A percentile compares a stretch with the other conserved stretches of the same genome.
phyloP scores from a whole-genome alignment of 2,329 filamentous ascomycete species.

The Penicillium olsonii region DNA sequence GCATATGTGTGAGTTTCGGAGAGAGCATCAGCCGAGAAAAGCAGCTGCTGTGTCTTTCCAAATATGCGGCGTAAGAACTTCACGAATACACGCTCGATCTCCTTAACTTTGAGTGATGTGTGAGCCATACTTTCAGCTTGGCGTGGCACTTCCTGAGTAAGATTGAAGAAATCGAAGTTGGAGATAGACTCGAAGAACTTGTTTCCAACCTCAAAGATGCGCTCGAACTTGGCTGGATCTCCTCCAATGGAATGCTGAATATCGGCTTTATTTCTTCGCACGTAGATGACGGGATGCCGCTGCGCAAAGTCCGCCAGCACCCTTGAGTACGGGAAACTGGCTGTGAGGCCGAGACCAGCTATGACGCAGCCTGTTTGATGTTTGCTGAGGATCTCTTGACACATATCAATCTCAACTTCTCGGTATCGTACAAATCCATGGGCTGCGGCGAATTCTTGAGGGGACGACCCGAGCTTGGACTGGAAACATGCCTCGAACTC shows the following conservation, averaged over 20 bases:
- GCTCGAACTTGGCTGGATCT: conserved; percentile 20
- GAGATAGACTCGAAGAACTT: conserved; percentile 38
- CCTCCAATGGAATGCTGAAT: conserved; percentile 23
- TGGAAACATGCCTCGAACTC: conserved; percentile 65
- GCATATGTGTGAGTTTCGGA: conserved; percentile 21
- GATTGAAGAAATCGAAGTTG: conserved; percentile 26
- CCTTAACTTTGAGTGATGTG: conserved; percentile 20
- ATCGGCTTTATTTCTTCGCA: conserved; percentile 56
- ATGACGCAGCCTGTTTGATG: conserved; percentile 56
- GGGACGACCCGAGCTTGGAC: conserved; percentile 53
- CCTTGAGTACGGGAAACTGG: conserved; percentile 60
- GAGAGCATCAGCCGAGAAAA: conserved; percentile 15
- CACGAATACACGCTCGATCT: conserved; percentile 22
- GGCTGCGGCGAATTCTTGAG: conserved; percentile 59
- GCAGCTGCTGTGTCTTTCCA: conserved; percentile 8
- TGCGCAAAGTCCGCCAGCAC: conserved; percentile 61
- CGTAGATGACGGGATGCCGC: conserved; percentile 66
- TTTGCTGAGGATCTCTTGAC: conserved; percentile 57
- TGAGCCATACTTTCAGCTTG: neutral
- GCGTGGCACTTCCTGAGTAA: conserved; percentile 7
- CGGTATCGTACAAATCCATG: conserved; percentile 63
- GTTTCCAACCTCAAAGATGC: conserved; percentile 18
- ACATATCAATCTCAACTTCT: conserved; percentile 59
- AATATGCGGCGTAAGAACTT: conserved; percentile 20
- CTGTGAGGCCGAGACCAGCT: conserved; percentile 65